Evolutionary conservation across 106 monocot genomes (phyloP).

Genomic region (Ottelia alismoides): DNA sequence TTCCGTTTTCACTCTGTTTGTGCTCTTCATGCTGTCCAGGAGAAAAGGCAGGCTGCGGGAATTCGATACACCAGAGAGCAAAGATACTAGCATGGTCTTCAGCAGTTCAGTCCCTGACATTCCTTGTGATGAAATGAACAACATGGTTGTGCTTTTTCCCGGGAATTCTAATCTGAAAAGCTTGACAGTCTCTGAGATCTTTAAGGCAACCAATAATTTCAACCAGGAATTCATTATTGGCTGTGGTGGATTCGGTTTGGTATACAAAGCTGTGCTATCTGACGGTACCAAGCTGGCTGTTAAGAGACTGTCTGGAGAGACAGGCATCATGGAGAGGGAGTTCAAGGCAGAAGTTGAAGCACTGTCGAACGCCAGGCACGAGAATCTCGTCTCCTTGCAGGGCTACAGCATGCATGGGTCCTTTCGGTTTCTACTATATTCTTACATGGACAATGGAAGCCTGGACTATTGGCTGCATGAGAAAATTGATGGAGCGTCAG

Average conservation of each 20-base stretch:
- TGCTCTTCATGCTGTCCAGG: background rate
- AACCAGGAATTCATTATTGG: constrained; percentile 37
- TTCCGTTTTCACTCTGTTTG: background rate
- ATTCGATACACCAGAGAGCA: background rate
- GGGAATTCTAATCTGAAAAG: constrained; percentile 32
- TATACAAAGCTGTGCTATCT: constrained; percentile 36
- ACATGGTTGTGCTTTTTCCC: constrained; percentile 30
- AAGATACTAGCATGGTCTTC: background rate
- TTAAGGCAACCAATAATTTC: constrained; percentile 46
- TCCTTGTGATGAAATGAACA: constrained; percentile 4
- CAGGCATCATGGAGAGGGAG: too few species aligned
- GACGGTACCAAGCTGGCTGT: constrained; percentile 45
- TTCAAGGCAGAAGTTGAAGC: too few species aligned
- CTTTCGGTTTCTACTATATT: too few species aligned
- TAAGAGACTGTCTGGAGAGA: constrained; percentile 58
- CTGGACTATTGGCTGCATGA: too few species aligned
- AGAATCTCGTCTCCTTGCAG: too few species aligned
- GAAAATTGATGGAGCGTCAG: too few species aligned
- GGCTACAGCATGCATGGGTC: too few species aligned
- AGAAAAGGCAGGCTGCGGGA: background rate
- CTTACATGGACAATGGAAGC: too few species aligned
- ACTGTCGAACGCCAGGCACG: too few species aligned
- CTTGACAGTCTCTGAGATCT: constrained; percentile 29
- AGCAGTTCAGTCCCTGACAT: background rate
- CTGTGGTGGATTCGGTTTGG: constrained; percentile 70